phyloP scores from a whole-genome alignment of 176 grass and related monocot genomes.

The Carex pumila region DNA sequence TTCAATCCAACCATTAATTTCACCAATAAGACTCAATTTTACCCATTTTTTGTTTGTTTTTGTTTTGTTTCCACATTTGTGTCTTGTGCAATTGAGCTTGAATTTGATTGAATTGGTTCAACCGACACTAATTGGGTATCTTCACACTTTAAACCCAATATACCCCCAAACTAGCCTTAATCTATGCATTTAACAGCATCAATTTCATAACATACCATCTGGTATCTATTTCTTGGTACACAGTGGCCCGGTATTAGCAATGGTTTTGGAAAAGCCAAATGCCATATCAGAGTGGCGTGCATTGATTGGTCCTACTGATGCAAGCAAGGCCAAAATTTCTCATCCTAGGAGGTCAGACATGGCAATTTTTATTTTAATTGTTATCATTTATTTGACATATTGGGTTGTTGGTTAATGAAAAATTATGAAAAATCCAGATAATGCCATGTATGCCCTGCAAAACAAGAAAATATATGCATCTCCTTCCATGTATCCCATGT shows the following conservation, averaged over 20 bases:
- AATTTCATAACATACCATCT: not conserved
- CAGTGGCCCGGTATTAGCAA: conserved; percentile 56
- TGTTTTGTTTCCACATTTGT: too few species aligned
- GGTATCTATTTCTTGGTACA: conserved; percentile 13
- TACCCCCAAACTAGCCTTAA: not conserved
- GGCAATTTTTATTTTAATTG: not conserved
- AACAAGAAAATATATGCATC: not conserved
- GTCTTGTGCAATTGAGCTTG: not conserved
- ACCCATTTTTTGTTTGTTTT: not conserved
- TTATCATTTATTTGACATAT: not conserved
- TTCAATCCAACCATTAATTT: not conserved
- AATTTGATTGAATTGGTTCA: not conserved
- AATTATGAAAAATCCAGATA: not conserved
- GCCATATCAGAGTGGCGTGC: conserved; percentile 60
- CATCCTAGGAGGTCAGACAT: conserved; percentile 57
- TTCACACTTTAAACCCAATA: not conserved
- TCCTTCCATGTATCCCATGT: not conserved
- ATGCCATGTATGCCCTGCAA: not conserved
- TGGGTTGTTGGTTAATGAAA: not conserved
- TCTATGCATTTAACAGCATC: not conserved
- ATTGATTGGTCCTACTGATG: conserved; percentile 90
- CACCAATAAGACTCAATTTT: not conserved
- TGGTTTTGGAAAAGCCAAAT: conserved; percentile 75
- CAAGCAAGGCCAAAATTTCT: conserved; percentile 66
- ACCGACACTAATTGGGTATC: not conserved